Conservation (phyloP, 345 rosid genomes). For the Pseudoturritis turrita region DNA sequence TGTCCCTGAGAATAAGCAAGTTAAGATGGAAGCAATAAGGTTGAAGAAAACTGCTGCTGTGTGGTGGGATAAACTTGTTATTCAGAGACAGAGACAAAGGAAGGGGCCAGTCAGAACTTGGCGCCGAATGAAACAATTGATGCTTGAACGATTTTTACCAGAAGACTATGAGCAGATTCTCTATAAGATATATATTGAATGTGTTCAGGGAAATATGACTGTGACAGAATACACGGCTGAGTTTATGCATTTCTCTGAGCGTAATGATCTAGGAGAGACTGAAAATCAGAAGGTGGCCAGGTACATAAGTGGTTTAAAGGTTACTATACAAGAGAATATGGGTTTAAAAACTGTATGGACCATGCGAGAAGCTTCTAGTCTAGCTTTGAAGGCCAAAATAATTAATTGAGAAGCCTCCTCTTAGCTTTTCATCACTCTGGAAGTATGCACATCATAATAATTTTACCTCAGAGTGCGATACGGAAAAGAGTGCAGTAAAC, state of each 20-base stretch:
- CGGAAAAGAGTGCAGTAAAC: no score
- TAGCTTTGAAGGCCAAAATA: neutral
- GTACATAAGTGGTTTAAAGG: neutral
- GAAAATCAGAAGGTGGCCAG: neutral
- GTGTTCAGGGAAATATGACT: neutral
- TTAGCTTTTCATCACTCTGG: neutral
- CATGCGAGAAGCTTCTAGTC: neutral
- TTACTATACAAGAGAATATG: neutral
- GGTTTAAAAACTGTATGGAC: neutral
- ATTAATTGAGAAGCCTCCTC: neutral
- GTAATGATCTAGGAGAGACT: neutral
- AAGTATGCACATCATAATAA: neutral
- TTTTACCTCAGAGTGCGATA: neutral
- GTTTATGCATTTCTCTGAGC: neutral
- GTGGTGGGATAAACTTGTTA: neutral
- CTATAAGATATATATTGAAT: neutral
- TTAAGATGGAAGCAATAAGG: neutral
- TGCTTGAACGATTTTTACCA: neutral
- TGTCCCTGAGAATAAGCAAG: neutral
- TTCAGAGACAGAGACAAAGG: neutral
- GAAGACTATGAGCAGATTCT: neutral
- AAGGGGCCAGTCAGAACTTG: neutral
- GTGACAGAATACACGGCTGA: neutral
- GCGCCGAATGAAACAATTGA: neutral
- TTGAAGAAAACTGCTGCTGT: neutral